Base-by-base conservation (phyloP, 257 asterid species). In the Jacaranda copaia region DNA sequence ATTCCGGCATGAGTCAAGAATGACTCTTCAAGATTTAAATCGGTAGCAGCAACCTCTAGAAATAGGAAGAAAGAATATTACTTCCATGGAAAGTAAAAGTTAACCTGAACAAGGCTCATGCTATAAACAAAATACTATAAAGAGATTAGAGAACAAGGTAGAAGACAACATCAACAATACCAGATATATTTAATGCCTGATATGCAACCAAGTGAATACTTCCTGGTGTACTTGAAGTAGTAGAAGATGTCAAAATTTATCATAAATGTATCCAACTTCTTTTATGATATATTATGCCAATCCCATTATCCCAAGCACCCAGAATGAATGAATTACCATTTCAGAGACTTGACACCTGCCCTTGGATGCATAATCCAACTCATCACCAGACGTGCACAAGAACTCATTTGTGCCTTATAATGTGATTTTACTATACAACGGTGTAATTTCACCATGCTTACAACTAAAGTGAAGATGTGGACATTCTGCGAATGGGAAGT, bases 1-100 rank as follows among this genome's bases (percentile, higher is more conserved):
- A 96, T 93, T 64, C 99, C 99, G 79, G 97, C 97, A 77, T 96
- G 99, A 84, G 74, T 77, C 51, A 86, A 77, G 82, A 90, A 96
- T 45, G 97, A 86, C 88, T 93, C 96, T 80, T 93, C 96, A 85
- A 96, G 83, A 78, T 93, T 90, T 76, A 96, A 83, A 71, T 90
- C 87, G 3, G 92, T 90, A 66, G 88, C 89, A 60, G 91, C 87
- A 78, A 91, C 97, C 45, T 93, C 99, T 96, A 92, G 45, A 79
- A 78, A 80, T 43, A 83, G 72, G 72, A 80, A 76, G 55, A 67
- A 20, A 62, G 72, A 32, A 51, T 25, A 70, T 65, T 61, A 81
- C 73, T 38, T 62, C 45, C 62, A 40, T 49, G 65, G 52, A 70
- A 65, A 36, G 39, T 48, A 63, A 64, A 58, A 62, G 68, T 63